phyloP scores from a whole-genome alignment of 441 rosid genomes.

The Raphanus hybrid region DNA sequence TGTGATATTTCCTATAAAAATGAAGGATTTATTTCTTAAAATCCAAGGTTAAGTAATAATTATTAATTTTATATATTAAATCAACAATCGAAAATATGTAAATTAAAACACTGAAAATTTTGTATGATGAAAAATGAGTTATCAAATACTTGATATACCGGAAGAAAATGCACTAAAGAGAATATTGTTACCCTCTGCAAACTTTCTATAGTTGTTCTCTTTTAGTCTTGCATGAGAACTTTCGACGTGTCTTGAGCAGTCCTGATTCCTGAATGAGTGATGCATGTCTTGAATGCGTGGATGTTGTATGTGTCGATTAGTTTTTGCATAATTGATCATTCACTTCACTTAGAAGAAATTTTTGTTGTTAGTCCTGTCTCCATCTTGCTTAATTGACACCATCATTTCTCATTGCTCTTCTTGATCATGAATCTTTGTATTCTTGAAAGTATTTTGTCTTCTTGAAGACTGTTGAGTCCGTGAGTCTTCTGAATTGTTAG shows the following conservation, averaged over 20 bases:
- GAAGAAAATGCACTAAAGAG: background rate
- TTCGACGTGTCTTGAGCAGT: constrained; percentile 14
- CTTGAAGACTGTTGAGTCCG: background rate
- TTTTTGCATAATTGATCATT: background rate
- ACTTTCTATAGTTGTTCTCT: background rate
- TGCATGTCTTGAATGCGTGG: constrained; percentile 24
- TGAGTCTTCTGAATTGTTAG: constrained; percentile 2
- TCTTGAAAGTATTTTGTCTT: constrained; percentile 11
- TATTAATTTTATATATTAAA: background rate
- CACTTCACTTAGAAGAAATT: background rate
- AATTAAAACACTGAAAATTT: background rate
- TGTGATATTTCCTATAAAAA: background rate
- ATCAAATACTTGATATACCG: background rate
- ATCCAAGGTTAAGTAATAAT: background rate
- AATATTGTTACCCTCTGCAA: background rate
- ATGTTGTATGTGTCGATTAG: background rate
- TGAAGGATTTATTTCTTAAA: background rate
- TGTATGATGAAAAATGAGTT: background rate
- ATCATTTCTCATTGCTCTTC: constrained; percentile 8
- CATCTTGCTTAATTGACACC: background rate
- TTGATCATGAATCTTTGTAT: constrained; percentile 1
- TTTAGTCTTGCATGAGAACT: constrained; percentile 14
- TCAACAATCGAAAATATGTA: background rate
- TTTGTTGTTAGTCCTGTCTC: constrained; percentile 11
- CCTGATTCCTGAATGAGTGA: constrained; percentile 8